Base-by-base conservation (phyloP, 2,329 filamentous ascomycete species). In the Claviceps sp. region DNA sequence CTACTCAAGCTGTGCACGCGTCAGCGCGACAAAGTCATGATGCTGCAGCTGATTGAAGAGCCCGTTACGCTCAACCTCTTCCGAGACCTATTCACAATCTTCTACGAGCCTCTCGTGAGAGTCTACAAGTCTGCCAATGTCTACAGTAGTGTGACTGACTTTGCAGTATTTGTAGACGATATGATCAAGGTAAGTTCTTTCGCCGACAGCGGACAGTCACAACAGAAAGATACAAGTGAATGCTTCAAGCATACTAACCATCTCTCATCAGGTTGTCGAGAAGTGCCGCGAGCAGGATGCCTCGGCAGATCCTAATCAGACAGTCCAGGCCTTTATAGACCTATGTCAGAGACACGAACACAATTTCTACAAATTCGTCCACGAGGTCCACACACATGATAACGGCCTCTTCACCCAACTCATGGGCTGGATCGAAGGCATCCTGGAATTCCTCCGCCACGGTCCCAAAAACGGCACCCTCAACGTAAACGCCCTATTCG, bases 121-220 rank as follows among this genome's bases (percentile, higher is more conserved):
- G 93, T 98, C 0, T 98, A 98, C 76, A 98, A 97, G 70, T 95
- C 90, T 20, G 93, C 93, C 57, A 98, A 97, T 61, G 91, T 98
- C 26, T 97, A 97, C 75, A 93, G 83, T 72, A 94, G 87, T 63
- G 91, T 98, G 55, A 97, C 91, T 0, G 93, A 98, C 67, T 97
- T 98, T 70, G 86, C 91, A 0, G 76, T 82, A 41, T 98, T 98
- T 61, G 81, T 93, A 50, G 89, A 96, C 62, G 93, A 98, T 65
- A 86, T 90, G 65, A 95, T 97, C 59, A 78, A 81, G 62, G 88
- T 90, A 57, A 14, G 42, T 34, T 11, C 4, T 9, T 34, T 16
- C 4, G 34, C 34, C 16, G 37, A 26, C 20, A 34, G 37, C 37
- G 24, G 26, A 5, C 13, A 24, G 14, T 26, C 26, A 20, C 4